Percentiles rank a stretch among this genome's conserved stretches.
phyloP scores from a whole-genome alignment of 2,329 filamentous ascomycete genomes.

The Gaeumannomyces sp. region DNA sequence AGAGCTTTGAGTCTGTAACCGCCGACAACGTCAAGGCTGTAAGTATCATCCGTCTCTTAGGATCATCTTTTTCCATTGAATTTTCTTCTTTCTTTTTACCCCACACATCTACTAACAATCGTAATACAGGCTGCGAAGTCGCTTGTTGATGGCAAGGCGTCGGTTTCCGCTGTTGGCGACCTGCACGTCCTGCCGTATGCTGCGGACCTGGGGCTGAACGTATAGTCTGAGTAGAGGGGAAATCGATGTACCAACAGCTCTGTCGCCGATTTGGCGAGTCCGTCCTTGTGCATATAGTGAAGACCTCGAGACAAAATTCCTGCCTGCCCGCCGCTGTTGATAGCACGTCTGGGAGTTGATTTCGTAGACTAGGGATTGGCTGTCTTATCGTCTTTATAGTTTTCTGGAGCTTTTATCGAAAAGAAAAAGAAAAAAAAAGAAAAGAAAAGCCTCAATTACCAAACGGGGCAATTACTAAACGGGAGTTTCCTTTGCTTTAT shows the following conservation, averaged over 20 bases:
- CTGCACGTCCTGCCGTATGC: constrained; percentile 86
- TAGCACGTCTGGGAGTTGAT: background rate
- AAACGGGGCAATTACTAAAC: background rate
- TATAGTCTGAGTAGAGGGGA: constrained; percentile 54
- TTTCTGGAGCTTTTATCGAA: background rate
- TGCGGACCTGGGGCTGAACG: constrained; percentile 87
- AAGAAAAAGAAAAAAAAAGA: background rate
- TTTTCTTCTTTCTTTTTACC: background rate
- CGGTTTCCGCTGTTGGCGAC: constrained; percentile 85
- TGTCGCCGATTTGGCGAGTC: constrained; percentile 28
- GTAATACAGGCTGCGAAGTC: constrained; percentile 66
- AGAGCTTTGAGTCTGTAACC: constrained; percentile 74
- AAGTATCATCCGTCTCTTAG: constrained; percentile 31
- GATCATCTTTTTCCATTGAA: background rate
- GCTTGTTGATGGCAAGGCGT: constrained; percentile 79
- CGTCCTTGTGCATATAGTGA: constrained; percentile 34
- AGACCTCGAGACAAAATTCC: constrained; percentile 10
- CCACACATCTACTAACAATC: constrained; percentile 19
- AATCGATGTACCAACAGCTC: constrained; percentile 36
- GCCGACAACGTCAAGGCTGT: constrained; percentile 81
- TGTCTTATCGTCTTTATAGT: background rate
- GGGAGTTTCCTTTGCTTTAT: background rate
- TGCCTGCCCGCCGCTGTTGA: constrained; percentile 1
- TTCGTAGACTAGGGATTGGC: constrained; percentile 1
- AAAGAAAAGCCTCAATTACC: background rate